Conservation (phyloP, 1,284 basidiomycete genomes). For the Moniliophthora roreri region DNA sequence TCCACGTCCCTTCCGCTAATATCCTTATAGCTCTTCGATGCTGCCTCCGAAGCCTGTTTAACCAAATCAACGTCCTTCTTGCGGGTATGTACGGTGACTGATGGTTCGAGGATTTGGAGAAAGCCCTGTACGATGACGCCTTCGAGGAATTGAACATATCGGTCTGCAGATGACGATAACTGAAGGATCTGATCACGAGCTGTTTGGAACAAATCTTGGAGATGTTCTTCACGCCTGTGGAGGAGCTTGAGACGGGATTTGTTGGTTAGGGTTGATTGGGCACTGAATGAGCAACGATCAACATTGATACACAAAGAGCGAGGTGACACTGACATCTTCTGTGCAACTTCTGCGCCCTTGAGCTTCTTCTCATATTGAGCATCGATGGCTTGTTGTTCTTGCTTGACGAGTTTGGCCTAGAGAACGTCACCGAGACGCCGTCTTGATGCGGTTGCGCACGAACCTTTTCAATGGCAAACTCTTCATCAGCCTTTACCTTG, state of each 20-base stretch:
- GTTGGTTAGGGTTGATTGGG: constrained; percentile 96
- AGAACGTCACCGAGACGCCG: not conserved
- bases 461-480: constrained; percentile 97
- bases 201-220: constrained; percentile 85
- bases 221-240: constrained; percentile 89
- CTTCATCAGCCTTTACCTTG: constrained; percentile 94
- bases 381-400: constrained; percentile 91
- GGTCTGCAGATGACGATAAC: constrained; percentile 68
- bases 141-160: constrained; percentile 25
- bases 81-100: constrained; percentile 62
- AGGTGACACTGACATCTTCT: constrained; percentile 80
- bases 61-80: constrained; percentile 58
- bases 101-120: constrained; percentile 71
- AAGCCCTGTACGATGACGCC: constrained; percentile 60
- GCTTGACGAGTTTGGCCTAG: constrained; percentile 93
- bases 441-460: not conserved
- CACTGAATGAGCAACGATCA: constrained; percentile 45
- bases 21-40: constrained; percentile 66
- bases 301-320: constrained; percentile 7
- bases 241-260: constrained; percentile 91
- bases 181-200: constrained; percentile 66
- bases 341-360: constrained; percentile 88
- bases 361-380: constrained; percentile 91
- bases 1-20: constrained; percentile 73
- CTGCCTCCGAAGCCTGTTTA: constrained; percentile 61